phyloP scores from a whole-genome alignment of 371 early-diverging fungal genomes.

The Dentiscutata heterogama region DNA sequence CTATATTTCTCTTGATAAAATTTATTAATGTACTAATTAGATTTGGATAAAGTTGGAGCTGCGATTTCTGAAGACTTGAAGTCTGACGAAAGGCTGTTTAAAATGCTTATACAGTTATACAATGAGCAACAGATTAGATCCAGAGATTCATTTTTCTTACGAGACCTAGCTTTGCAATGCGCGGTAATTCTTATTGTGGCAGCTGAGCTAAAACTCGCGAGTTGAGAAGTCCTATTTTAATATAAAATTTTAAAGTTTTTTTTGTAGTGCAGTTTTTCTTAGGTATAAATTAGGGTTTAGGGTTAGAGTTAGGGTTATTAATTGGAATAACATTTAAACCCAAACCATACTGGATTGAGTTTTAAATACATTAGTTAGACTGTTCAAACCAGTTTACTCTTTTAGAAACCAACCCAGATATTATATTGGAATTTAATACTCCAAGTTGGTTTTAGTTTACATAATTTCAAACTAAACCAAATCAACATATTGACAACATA shows the following conservation, averaged over 20 bases:
- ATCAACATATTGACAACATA: too few relatives aligned
- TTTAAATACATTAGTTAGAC: too few relatives aligned
- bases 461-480: too few relatives aligned
- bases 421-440: too few relatives aligned
- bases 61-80: conserved; percentile 74
- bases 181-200: conserved; percentile 53
- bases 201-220: neutral
- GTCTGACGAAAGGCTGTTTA: conserved; percentile 78
- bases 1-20: neutral
- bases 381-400: too few relatives aligned
- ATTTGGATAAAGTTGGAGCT: conserved; percentile 69
- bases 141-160: conserved; percentile 77
- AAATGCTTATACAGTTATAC: conserved; percentile 74
- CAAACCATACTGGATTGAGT: too few relatives aligned
- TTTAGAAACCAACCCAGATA: too few relatives aligned
- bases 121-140: conserved; percentile 81
- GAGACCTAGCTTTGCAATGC: conserved; percentile 82
- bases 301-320: too few relatives aligned
- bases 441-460: too few relatives aligned
- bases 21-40: conserved; percentile 46
- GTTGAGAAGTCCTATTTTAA: neutral
- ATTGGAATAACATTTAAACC: too few relatives aligned
- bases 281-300: too few relatives aligned
- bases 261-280: too few relatives aligned
- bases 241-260: neutral